Conservation (phyloP, 148 eudicot genomes). For the Polygonum aviculare region DNA sequence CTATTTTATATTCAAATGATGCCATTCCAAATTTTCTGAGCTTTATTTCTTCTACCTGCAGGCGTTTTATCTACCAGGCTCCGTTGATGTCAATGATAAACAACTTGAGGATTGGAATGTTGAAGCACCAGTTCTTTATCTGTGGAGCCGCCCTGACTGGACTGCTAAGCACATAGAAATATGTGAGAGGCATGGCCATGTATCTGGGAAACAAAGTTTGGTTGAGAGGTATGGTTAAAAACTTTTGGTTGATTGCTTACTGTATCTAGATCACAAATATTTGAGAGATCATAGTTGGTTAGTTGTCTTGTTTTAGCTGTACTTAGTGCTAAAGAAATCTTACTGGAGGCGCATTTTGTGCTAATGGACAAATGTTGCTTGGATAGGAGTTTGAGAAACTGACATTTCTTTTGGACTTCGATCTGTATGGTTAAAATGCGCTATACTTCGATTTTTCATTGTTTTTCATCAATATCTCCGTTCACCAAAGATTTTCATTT, state of each 20-base stretch:
- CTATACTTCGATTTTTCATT: no score
- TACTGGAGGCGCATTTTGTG: not conserved
- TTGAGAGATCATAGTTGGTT: not conserved
- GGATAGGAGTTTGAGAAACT: not conserved
- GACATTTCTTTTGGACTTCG: not conserved
- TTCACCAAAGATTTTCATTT: no score
- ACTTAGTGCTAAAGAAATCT: not conserved
- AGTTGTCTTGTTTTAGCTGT: not conserved
- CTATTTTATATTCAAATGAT: not conserved
- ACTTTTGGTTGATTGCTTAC: slow-evolving; percentile 1
- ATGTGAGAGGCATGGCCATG: slow-evolving; percentile 55
- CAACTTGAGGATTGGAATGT: slow-evolving; percentile 86
- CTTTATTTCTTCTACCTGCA: slow-evolving; percentile 18
- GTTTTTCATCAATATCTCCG: not conserved
- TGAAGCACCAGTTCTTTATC: slow-evolving; percentile 57
- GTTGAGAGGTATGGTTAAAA: slow-evolving; percentile 11
- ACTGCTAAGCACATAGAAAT: slow-evolving; percentile 52
- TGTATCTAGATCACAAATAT: not conserved
- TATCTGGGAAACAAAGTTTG: slow-evolving; percentile 16
- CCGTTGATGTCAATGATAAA: slow-evolving; percentile 60
- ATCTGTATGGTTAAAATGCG: no score
- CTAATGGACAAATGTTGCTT: not conserved
- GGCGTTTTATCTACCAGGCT: slow-evolving; percentile 96
- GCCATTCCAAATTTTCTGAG: not conserved
- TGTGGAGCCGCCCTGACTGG: slow-evolving; percentile 84